phyloP scores from a whole-genome alignment of 2,329 filamentous ascomycete genomes.

The Colletotrichum musae region DNA sequence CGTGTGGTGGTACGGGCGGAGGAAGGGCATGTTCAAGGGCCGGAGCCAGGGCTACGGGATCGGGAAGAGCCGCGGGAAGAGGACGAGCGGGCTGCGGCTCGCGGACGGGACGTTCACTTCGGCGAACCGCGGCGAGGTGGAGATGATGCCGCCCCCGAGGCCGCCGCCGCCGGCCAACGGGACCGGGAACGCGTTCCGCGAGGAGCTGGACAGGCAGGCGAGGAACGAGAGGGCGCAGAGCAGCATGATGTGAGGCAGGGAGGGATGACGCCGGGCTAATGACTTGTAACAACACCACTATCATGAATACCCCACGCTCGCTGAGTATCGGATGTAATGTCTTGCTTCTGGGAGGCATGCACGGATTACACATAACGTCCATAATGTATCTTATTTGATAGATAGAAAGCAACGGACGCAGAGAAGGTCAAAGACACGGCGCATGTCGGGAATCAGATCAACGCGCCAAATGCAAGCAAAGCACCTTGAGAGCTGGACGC shows the following conservation, averaged over 20 bases:
- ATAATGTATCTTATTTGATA: slow-evolving; percentile 3
- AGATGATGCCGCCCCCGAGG: slow-evolving; percentile 39
- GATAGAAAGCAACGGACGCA: not conserved
- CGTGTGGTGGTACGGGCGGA: slow-evolving; percentile 36
- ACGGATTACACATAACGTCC: not conserved
- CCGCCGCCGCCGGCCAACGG: slow-evolving; percentile 8
- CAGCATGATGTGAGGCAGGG: slow-evolving; percentile 13
- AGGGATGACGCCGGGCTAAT: not conserved
- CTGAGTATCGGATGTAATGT: not conserved
- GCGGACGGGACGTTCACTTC: slow-evolving; percentile 33
- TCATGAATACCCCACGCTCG: not conserved
- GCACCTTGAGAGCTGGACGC: too few relatives aligned
- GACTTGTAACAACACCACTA: slow-evolving; percentile 2
- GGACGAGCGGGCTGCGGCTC: slow-evolving; percentile 25
- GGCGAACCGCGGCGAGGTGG: slow-evolving; percentile 30
- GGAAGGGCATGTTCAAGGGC: slow-evolving; percentile 34
- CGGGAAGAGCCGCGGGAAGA: slow-evolving; percentile 36
- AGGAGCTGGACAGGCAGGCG: slow-evolving; percentile 39
- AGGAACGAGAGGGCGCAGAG: slow-evolving; percentile 23
- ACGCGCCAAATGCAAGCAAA: too few relatives aligned
- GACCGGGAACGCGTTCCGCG: slow-evolving; percentile 35
- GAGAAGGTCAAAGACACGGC: not conserved
- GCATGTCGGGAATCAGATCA: too few relatives aligned
- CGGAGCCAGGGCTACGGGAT: slow-evolving; percentile 38
- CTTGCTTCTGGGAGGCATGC: too few relatives aligned